A percentile compares a stretch with the other conserved stretches of the same genome.
phyloP scores from a whole-genome alignment of 2,329 filamentous ascomycete genomes.

The Botrytis fabae region DNA sequence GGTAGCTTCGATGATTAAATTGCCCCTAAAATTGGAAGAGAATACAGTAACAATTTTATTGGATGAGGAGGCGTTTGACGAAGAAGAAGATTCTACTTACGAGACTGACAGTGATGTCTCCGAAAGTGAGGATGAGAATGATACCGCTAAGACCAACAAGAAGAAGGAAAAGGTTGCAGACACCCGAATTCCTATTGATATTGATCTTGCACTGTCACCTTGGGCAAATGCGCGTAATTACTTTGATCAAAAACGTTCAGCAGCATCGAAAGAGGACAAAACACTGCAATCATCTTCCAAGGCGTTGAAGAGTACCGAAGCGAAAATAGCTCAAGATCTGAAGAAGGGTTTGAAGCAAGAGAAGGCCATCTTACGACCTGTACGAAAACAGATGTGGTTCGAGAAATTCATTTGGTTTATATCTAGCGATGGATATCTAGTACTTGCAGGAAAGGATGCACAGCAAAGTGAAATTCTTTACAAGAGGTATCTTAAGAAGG shows the following conservation, averaged over 20 bases:
- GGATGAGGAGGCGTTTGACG: conserved; percentile 60
- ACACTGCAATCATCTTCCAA: conserved; percentile 78
- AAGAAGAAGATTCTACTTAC: conserved; percentile 53
- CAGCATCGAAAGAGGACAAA: conserved; percentile 83
- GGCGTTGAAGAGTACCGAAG: conserved; percentile 85
- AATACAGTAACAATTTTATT: conserved; percentile 82
- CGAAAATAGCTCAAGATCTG: conserved; percentile 82
- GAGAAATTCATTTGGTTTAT: conserved; percentile 97
- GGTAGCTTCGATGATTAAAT: conserved; percentile 81
- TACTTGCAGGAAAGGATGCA: conserved; percentile 83
- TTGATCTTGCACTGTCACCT: conserved; percentile 77
- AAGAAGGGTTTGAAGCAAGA: conserved; percentile 90
- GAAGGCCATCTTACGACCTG: conserved; percentile 79
- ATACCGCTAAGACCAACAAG: conserved; percentile 38
- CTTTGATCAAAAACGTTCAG: conserved; percentile 83
- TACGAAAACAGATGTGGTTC: conserved; percentile 88
- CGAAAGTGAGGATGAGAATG: conserved; percentile 57
- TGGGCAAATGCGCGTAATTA: conserved; percentile 92
- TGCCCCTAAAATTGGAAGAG: conserved; percentile 87
- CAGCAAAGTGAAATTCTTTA: conserved; percentile 94
- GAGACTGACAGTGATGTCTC: conserved; percentile 66
- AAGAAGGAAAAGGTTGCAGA: conserved; percentile 48
- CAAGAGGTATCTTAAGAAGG: conserved; percentile 78
- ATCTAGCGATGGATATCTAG: conserved; percentile 91
- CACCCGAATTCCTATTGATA: conserved; percentile 70